A percentile compares a stretch with the other conserved stretches of the same genome.
Evolutionary conservation across 2,329 filamentous ascomycete genomes (phyloP).

Genomic region (Beauveria medogensis): DNA sequence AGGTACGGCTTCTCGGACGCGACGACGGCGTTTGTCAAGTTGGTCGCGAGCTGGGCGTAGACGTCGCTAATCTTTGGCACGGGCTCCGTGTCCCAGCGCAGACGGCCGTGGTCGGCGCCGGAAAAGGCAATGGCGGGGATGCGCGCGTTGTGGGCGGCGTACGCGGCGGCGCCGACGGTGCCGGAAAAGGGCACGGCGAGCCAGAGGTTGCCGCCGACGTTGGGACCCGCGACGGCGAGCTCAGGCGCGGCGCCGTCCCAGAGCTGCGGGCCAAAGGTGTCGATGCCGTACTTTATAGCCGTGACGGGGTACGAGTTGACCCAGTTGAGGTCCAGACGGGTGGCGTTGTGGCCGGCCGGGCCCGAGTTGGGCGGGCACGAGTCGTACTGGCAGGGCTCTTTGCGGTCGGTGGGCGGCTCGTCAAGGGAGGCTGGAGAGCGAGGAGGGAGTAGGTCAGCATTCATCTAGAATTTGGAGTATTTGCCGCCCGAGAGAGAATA

Average conservation of each 20-base stretch:
- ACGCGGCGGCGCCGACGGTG: conserved; percentile 57
- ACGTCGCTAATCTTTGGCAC: conserved; percentile 45
- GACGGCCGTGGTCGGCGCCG: conserved; percentile 40
- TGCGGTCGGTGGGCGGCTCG: conserved; percentile 37
- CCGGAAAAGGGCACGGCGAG: conserved; percentile 51
- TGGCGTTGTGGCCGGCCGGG: conserved; percentile 47
- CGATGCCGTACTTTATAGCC: conserved; percentile 47
- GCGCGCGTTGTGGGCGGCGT: conserved; percentile 43
- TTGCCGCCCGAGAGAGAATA: not conserved
- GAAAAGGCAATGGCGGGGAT: conserved; percentile 64
- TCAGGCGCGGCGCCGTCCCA: conserved; percentile 48
- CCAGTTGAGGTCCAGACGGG: conserved; percentile 55
- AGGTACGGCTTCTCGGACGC: conserved; percentile 54
- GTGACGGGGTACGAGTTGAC: conserved; percentile 65
- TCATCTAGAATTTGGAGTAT: too few relatives aligned
- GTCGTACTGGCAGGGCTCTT: conserved; percentile 48
- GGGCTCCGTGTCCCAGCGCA: conserved; percentile 46
- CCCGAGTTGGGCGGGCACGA: conserved; percentile 52
- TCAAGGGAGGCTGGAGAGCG: conserved; percentile 41
- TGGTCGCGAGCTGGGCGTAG: conserved; percentile 56
- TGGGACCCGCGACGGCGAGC: conserved; percentile 58
- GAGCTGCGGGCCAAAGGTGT: conserved; percentile 43
- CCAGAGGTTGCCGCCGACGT: conserved; percentile 51
- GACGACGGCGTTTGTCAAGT: conserved; percentile 48
- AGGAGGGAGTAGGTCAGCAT: not conserved